These are phyloP conservation scores for Solanum pimpinellifolium DNA, from an alignment of 257 asterid genomes.

Conservation along the genomic window DNA sequence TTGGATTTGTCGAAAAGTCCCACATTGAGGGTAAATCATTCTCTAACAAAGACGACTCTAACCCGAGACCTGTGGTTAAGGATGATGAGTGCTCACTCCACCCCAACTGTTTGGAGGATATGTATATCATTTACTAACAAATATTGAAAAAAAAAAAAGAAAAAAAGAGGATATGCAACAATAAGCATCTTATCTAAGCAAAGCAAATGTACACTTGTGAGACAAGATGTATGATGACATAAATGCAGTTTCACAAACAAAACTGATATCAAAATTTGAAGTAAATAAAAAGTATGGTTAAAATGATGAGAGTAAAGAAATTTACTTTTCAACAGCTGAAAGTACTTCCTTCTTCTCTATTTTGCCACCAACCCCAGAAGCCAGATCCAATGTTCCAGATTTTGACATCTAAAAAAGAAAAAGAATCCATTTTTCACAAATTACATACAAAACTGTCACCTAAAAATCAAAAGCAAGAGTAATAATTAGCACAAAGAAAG, in stretches of 20 bases:
- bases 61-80: not conserved
- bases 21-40: not conserved
- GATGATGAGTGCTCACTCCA: not conserved
- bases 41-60: not conserved
- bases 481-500: not conserved
- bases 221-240: not conserved
- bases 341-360: slow-evolving; percentile 2
- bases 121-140: not conserved
- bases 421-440: not conserved
- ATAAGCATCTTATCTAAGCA: not conserved
- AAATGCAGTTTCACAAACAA: not conserved
- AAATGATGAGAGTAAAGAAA: not conserved
- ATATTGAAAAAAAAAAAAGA: not conserved
- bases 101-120: not conserved
- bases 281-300: not conserved
- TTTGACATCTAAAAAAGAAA: not conserved
- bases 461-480: not conserved
- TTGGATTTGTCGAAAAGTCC: fast-evolving
- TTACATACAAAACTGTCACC: not conserved
- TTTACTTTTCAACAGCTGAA: slow-evolving; percentile 3
- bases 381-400: slow-evolving; percentile 5
- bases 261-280: not conserved
- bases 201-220: not conserved
- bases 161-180: not conserved
- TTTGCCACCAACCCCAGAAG: slow-evolving; percentile 5